Evolutionary conservation across 306 rosid genomes (phyloP).

Genomic region (Inga leiocalycina): DNA sequence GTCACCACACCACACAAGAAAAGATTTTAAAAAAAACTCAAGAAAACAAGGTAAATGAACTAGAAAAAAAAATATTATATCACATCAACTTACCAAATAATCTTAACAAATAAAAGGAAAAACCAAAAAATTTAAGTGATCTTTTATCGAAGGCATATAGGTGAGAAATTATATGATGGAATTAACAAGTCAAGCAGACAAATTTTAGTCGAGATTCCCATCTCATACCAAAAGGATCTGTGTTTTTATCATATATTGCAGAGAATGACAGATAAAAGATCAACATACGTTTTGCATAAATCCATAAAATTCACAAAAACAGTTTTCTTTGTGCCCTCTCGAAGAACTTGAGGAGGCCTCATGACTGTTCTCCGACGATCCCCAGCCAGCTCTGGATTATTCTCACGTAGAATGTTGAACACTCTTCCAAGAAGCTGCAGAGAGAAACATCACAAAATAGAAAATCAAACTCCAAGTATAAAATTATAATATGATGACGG

Average conservation of each 20-base stretch:
- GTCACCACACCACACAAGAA: not conserved
- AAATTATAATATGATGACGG: not conserved
- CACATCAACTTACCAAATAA: not conserved
- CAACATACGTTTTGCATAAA: constrained; percentile 80
- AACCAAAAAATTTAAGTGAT: not conserved
- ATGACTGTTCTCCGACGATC: constrained; percentile 89
- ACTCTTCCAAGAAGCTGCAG: constrained; percentile 94
- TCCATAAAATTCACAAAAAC: constrained; percentile 97
- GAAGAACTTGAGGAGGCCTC: constrained; percentile 99
- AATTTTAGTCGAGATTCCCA: not conserved
- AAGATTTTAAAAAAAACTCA: not conserved
- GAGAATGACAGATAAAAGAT: not conserved
- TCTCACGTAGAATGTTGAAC: constrained; percentile 88
- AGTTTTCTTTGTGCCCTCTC: constrained; percentile 98
- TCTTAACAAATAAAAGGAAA: not conserved
- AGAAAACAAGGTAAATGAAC: not conserved
- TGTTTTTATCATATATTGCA: constrained; percentile 47
- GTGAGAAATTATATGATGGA: not conserved
- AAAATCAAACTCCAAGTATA: not conserved
- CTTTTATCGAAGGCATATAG: not conserved
- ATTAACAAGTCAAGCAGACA: not conserved
- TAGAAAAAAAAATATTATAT: not conserved
- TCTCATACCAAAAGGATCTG: not conserved
- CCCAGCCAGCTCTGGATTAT: constrained; percentile 96
- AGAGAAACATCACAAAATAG: not conserved